phyloP scores from a whole-genome alignment of 2,329 filamentous ascomycete genomes.

The Corinectria fuckeliana region DNA sequence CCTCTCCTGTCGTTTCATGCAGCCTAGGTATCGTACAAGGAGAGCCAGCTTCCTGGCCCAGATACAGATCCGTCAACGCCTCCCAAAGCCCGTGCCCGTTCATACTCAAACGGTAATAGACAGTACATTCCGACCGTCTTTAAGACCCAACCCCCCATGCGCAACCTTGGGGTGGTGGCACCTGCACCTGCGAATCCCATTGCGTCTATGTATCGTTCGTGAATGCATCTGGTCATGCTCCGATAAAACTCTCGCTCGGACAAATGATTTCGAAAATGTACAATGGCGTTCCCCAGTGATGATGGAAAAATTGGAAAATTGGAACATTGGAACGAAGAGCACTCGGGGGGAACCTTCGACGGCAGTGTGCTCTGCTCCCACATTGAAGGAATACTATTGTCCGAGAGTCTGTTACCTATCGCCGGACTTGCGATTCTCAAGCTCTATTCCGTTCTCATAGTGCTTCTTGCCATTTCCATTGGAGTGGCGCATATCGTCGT shows the following conservation, averaged over 20 bases:
- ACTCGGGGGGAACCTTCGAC: background rate
- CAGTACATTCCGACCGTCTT: conserved; percentile 31
- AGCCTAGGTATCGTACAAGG: conserved; percentile 41
- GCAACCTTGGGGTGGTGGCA: conserved; percentile 30
- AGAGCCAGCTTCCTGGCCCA: conserved; percentile 33
- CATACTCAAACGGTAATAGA: conserved; percentile 37
- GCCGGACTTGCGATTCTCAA: conserved; percentile 55
- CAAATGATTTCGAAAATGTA: conserved; percentile 38
- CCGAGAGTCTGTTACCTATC: conserved; percentile 38
- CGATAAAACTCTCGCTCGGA: conserved; percentile 27
- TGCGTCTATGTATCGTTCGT: conserved; percentile 30
- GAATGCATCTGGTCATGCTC: conserved; percentile 30
- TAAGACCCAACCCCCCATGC: conserved; percentile 23
- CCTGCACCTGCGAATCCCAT: conserved; percentile 31
- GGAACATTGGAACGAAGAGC: conserved; percentile 16
- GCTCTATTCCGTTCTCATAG: conserved; percentile 54
- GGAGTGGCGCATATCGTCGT: conserved; percentile 59
- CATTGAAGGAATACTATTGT: conserved; percentile 26
- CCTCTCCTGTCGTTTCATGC: conserved; percentile 31
- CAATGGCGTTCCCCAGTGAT: conserved; percentile 34
- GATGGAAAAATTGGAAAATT: conserved; percentile 24
- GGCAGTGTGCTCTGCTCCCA: conserved; percentile 14
- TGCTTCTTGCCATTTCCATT: conserved; percentile 54
- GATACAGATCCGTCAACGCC: conserved; percentile 40
- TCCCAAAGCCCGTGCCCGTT: conserved; percentile 36